Base-by-base conservation (phyloP, 2,329 filamentous ascomycete genomes). In the Apiospora koreana region DNA sequence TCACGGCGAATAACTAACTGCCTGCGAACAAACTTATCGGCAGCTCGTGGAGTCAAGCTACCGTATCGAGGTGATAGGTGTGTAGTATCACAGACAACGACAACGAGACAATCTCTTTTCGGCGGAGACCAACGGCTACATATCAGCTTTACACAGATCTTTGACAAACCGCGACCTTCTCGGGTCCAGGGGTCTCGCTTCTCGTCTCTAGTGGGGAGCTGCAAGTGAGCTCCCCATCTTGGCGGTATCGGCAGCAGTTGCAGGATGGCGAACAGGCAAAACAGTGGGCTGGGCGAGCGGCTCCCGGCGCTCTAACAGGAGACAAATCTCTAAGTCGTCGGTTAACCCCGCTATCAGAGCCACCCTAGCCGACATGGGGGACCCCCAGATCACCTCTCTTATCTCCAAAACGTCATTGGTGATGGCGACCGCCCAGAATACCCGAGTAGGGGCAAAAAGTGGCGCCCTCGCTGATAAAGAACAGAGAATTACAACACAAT, bases 131-230 rank as follows among this genome's bases (percentile, higher is more conserved):
- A 58, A 58, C 25, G 50, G 50, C 25, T 58, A 21, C 50, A 58
- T 38, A 62, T 62, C 54, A 38, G 54, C 54, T 62, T 62, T 62
- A 62, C 54, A 62, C 54, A 62, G 54, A 62, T 62, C 31, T 62
- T 6, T 62, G 54, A 62, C 54, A 62, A 38, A 62, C 54, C 18
- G 50, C 25, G 28, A 54, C 1, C 50, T 31, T 8, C 7, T 16
- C 41, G 12, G 21, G 31, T 14, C 18, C 28, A 62, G 54, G 54
- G 54, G n/a, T n/a, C n/a, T n/a, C n/a, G n/a, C n/a, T n/a, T 62
- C 31, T 38, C 31, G 31, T 31, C 28, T 21, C 31, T 18, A 38
- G 54, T 38, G 54, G 54, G 38, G 54, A 58, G 50, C 28, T 35
- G 28, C 50, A 58, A 58, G 18, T 21, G 28, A 35, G 28, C 50